Conservation (phyloP, 2,329 filamentous ascomycete species). For the Cytospora paraplurivora region DNA sequence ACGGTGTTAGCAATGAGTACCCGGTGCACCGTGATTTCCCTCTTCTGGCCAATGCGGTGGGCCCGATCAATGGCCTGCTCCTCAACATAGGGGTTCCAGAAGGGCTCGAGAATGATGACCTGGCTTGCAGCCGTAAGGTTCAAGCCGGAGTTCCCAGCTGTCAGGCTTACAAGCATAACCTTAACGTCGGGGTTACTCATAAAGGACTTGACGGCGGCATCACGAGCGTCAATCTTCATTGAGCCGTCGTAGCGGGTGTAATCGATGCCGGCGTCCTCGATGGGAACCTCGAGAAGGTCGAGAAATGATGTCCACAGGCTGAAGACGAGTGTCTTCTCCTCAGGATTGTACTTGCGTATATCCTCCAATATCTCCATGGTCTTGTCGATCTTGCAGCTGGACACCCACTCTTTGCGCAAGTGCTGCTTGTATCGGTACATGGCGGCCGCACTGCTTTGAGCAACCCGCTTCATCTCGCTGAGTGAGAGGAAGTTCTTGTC, state of each 20-base stretch:
- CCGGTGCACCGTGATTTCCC: conserved; percentile 73
- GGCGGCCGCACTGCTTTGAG: conserved; percentile 32
- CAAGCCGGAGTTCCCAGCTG: conserved; percentile 78
- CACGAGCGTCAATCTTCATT: conserved; percentile 46
- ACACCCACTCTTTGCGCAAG: conserved; percentile 35
- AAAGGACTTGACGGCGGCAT: conserved; percentile 66
- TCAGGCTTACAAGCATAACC: conserved; percentile 74
- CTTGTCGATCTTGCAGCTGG: conserved; percentile 38
- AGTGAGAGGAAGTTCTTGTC: conserved; percentile 28
- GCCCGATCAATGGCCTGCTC: conserved; percentile 86
- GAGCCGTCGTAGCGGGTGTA: conserved; percentile 39
- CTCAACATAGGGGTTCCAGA: conserved; percentile 90
- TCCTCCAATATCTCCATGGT: conserved; percentile 35
- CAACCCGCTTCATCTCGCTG: conserved; percentile 34
- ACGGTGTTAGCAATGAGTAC: conserved; percentile 74
- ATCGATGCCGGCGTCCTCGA: conserved; percentile 33
- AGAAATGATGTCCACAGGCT: conserved; percentile 41
- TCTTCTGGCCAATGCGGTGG: conserved; percentile 77
- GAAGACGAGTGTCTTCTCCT: conserved; percentile 39
- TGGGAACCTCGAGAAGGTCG: conserved; percentile 38
- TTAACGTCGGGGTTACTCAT: conserved; percentile 51
- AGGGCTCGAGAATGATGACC: conserved; percentile 85
- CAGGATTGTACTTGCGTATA: conserved; percentile 33
- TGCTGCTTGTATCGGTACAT: conserved; percentile 34
- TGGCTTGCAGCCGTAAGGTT: conserved; percentile 80